Conservation (phyloP, 1,284 basidiomycete species). For the Ceratobasidium sp. region DNA sequence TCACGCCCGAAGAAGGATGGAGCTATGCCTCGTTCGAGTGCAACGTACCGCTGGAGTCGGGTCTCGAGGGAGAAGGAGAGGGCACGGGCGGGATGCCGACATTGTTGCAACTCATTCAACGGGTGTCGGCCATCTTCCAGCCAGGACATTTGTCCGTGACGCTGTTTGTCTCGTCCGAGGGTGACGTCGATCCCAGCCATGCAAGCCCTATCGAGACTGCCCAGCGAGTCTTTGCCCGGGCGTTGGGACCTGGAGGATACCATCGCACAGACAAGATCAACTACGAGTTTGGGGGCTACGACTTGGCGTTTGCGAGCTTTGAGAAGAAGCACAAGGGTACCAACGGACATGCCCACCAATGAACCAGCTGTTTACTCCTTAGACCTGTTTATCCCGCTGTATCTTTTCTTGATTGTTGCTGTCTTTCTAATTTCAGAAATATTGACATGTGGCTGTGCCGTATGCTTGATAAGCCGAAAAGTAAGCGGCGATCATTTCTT, state of each 20-base stretch:
- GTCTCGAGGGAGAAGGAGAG: constrained; percentile 48
- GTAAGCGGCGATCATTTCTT: constrained; percentile 25
- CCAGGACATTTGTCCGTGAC: constrained; percentile 89
- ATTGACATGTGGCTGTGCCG: background rate
- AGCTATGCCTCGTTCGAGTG: constrained; percentile 99
- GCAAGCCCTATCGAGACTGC: constrained; percentile 42
- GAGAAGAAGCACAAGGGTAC: constrained; percentile 52
- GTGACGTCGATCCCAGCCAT: constrained; percentile 17
- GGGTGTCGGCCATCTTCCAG: constrained; percentile 92
- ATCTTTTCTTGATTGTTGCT: background rate
- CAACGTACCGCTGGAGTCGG: constrained; percentile 80
- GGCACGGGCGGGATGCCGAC: constrained; percentile 67
- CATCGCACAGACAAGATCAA: constrained; percentile 94
- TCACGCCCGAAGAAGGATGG: constrained; percentile 97
- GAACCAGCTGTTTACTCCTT: background rate
- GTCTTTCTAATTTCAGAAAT: constrained; percentile 18
- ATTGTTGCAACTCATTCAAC: constrained; percentile 79
- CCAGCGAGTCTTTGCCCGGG: constrained; percentile 43
- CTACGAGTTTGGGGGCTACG: constrained; percentile 97
- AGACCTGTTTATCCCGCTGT: background rate
- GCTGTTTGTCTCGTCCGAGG: constrained; percentile 82
- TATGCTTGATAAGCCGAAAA: constrained; percentile 31
- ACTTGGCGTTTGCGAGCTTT: constrained; percentile 92
- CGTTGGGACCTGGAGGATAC: constrained; percentile 52
- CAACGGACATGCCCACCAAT: constrained; percentile 3